These are phyloP conservation scores for Hibiscus trionum DNA, from an alignment of 345 rosid species.

Conservation along the genomic window DNA sequence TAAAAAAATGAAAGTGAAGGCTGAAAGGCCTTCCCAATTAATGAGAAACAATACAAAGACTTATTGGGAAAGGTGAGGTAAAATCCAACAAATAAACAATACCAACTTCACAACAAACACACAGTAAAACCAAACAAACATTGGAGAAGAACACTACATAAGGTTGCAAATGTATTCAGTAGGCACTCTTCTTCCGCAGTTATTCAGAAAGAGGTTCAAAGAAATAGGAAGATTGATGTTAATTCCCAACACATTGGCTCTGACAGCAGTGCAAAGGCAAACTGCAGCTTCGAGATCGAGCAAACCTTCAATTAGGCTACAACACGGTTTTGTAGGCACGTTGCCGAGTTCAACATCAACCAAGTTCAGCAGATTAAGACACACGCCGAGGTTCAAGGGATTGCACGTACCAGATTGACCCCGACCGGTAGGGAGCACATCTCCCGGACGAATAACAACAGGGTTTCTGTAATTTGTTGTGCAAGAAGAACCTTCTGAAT, in stretches of 20 bases:
- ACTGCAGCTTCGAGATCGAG: slow-evolving; percentile 46
- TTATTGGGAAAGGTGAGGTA: too few relatives aligned
- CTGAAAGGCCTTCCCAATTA: too few relatives aligned
- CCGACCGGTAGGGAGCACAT: neutral
- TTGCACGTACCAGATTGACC: neutral
- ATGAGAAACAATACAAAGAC: too few relatives aligned
- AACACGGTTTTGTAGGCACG: slow-evolving; percentile 18
- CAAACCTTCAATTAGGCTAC: slow-evolving; percentile 34
- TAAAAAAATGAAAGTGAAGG: too few relatives aligned
- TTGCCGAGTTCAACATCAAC: neutral
- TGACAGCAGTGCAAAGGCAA: slow-evolving; percentile 56
- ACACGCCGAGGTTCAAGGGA: neutral
- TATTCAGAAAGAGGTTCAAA: slow-evolving; percentile 37
- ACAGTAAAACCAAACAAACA: neutral
- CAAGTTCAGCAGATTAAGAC: neutral
- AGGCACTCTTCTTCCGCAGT: slow-evolving; percentile 27
- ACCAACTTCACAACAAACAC: too few relatives aligned
- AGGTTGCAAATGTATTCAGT: slow-evolving; percentile 19
- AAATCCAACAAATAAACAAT: too few relatives aligned
- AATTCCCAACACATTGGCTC: slow-evolving; percentile 41
- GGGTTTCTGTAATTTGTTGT: neutral
- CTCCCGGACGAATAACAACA: neutral
- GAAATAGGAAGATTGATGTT: slow-evolving; percentile 37
- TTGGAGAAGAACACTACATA: neutral
- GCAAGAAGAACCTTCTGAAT: neutral